Percentiles rank a stretch among this genome's conserved stretches.
Evolutionary conservation across 208 protist species (phyloP).

Genomic region (Paratrypanosoma confusum): DNA sequence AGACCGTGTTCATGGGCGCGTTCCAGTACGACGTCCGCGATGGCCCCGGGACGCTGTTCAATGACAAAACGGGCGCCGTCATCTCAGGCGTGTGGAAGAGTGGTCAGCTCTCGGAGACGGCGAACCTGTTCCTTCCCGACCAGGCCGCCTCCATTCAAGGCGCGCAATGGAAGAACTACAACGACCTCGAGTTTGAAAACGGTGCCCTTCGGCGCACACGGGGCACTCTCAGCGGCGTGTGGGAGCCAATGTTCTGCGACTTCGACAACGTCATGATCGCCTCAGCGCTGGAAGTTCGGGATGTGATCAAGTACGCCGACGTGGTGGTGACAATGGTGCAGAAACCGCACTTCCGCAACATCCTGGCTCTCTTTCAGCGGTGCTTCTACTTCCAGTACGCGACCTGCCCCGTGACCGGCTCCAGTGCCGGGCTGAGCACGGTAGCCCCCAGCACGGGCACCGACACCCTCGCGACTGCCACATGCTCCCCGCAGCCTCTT

Average conservation of each 20-base stretch:
- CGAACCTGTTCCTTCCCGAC: constrained; percentile 15
- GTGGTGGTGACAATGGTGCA: constrained; percentile 1
- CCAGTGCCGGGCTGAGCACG: no score
- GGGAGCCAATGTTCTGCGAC: constrained; percentile 47
- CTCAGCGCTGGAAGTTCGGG: background rate
- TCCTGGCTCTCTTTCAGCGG: constrained; percentile 32
- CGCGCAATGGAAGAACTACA: constrained; percentile 12
- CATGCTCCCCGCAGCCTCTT: no score
- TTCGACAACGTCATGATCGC: constrained; percentile 24
- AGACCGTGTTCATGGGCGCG: constrained; percentile 36
- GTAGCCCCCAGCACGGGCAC: no score
- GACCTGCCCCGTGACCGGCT: no score
- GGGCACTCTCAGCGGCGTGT: constrained; percentile 33
- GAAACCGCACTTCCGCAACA: constrained; percentile 17
- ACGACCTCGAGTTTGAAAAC: constrained; percentile 21
- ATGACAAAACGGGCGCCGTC: constrained; percentile 28
- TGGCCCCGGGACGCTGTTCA: constrained; percentile 28
- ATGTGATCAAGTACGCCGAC: background rate
- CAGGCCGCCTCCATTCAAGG: constrained; percentile 29
- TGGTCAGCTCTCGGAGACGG: constrained; percentile 5
- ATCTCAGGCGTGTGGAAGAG: constrained; percentile 42
- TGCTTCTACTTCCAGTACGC: constrained; percentile 58
- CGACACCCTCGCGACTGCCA: no score
- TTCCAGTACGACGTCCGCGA: constrained; percentile 20
- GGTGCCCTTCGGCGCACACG: constrained; percentile 26